Evolutionary conservation across 2,329 filamentous ascomycete species (phyloP), one percentile per base, ranked within the genome.

Genomic region (Neocatenulostroma microsporum): DNA sequence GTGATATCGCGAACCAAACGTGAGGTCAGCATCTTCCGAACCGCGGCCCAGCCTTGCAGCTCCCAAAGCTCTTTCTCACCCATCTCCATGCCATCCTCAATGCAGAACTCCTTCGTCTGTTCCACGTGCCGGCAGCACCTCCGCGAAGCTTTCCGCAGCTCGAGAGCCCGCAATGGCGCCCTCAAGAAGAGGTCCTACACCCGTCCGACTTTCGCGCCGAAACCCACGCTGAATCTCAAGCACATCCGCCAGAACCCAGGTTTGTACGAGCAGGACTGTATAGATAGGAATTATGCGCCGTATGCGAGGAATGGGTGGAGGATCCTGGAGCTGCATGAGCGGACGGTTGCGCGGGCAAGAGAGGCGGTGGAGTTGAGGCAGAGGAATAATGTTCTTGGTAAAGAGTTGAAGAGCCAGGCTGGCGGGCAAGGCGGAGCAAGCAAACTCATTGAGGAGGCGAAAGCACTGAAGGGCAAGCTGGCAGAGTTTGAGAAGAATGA

Each of bases 241-340:
- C 82, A 91, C 64, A 94, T 98, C 59, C 87, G 88, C 40, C 75
- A 86, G 55, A 84, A 93, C 62, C 77, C 83, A 12, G 76, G 80
- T 11, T 72, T 93, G 12, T 84, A 95, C 68, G 74, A 82, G 50
- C 70, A 81, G 48, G 96, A 93, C 56, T 94, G 85, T 62, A 59
- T 82, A 41, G 80, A 87, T 48, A 79, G 91, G 49, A 95, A 95
- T 60, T 95, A 95, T 64, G 70, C 60, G 11, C 58, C 63, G 0
- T 69, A 73, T 37, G 62, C 67, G 10, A 61, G 66, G 11, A 66
- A 72, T 33, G 69, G 76, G 3, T 69, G 64, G 53, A 62, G 62
- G 25, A 78, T 80, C 29, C 57, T 70, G 25, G 62, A 70, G 44
- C 54, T 71, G 2, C 66, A 67, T 46, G 60, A 69, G 46, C 60